Conservation (phyloP, 2,329 filamentous ascomycete species). For the Massarina eburnea region DNA sequence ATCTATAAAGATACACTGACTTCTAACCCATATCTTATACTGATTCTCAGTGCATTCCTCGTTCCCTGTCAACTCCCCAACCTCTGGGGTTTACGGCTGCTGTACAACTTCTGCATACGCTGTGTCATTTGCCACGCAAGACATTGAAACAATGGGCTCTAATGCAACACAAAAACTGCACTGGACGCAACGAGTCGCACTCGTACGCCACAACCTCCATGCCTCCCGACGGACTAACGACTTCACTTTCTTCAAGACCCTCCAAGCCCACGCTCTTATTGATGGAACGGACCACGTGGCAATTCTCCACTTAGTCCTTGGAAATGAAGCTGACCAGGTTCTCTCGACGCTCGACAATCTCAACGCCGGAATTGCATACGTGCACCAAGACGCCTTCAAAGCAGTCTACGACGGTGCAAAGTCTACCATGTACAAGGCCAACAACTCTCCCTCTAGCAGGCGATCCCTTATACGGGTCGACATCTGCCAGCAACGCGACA, state of each 20-base stretch:
- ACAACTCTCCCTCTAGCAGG: slow-evolving; percentile 28
- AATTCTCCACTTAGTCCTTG: slow-evolving; percentile 43
- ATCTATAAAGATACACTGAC: not conserved
- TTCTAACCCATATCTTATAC: not conserved
- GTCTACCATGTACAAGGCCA: slow-evolving; percentile 35
- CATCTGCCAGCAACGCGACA: slow-evolving; percentile 48
- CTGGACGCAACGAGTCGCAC: slow-evolving; percentile 50
- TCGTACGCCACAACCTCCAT: slow-evolving; percentile 50
- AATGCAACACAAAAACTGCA: slow-evolving; percentile 41
- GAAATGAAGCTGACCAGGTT: slow-evolving; percentile 47
- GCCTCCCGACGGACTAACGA: slow-evolving; percentile 47
- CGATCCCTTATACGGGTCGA: slow-evolving; percentile 47
- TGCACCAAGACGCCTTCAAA: slow-evolving; percentile 51
- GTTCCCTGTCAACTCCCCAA: not conserved
- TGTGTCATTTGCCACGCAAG: slow-evolving; percentile 2
- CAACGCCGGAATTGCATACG: slow-evolving; percentile 49
- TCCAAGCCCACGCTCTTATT: slow-evolving; percentile 48
- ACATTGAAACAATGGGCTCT: slow-evolving; percentile 19
- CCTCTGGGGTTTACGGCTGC: not conserved
- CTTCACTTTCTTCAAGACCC: slow-evolving; percentile 51
- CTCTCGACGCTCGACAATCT: slow-evolving; percentile 50
- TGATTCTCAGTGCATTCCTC: not conserved
- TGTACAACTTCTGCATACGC: not conserved
- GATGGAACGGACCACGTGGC: slow-evolving; percentile 51
- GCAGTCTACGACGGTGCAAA: slow-evolving; percentile 49